phyloP scores from a whole-genome alignment of 1,139 yeast species.

The Candida frijolesensis region DNA sequence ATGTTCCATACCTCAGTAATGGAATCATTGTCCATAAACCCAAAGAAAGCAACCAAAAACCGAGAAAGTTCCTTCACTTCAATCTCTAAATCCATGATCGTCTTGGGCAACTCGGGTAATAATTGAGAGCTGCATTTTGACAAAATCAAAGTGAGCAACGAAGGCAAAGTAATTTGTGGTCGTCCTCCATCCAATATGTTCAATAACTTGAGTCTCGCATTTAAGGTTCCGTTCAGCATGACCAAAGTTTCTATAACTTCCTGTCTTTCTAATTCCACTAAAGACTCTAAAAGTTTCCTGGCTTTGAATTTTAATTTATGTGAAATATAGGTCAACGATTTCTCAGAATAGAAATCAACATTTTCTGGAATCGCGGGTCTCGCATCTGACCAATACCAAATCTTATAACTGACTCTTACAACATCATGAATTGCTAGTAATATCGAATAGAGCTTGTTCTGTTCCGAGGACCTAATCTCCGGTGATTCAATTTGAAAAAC shows the following conservation, averaged over 20 bases:
- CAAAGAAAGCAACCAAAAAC: constrained; percentile 61
- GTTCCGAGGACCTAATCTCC: constrained; percentile 54
- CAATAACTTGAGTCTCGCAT: constrained; percentile 47
- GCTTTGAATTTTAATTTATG: constrained; percentile 73
- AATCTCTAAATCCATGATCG: constrained; percentile 45
- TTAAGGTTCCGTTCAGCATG: constrained; percentile 27
- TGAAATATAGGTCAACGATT: constrained; percentile 61
- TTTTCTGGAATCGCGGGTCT: constrained; percentile 23
- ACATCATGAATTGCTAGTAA: constrained; percentile 67
- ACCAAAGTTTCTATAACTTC: constrained; percentile 74
- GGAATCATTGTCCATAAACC: constrained; percentile 71
- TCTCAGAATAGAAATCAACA: constrained; percentile 19
- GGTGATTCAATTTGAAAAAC: constrained; percentile 84
- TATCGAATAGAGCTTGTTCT: constrained; percentile 55
- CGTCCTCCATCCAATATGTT: constrained; percentile 86
- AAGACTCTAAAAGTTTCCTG: constrained; percentile 65
- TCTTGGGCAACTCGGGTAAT: constrained; percentile 34
- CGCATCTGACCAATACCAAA: constrained; percentile 79
- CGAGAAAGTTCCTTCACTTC: constrained; percentile 43
- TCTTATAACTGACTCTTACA: constrained; percentile 52
- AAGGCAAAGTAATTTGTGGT: constrained; percentile 74
- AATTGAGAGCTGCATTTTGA: constrained; percentile 35
- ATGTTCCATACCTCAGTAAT: constrained; percentile 74
- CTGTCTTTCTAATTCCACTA: constrained; percentile 69
- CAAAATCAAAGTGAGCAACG: constrained; percentile 57